phyloP scores from a whole-genome alignment of 805 yeast genomes.

The Candida yuanshanica region DNA sequence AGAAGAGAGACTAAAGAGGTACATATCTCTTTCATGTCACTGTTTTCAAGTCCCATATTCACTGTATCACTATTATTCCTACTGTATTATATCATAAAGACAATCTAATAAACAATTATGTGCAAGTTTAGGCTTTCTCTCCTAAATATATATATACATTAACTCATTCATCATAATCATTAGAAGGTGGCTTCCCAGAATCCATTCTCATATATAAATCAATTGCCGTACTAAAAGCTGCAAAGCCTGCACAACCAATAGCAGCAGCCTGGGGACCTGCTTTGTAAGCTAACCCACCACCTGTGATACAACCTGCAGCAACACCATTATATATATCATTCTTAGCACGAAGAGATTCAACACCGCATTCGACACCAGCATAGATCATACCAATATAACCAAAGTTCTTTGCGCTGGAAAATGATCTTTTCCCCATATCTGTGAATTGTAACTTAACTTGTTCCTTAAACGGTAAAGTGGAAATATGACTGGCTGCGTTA shows the following conservation, averaged over 20 bases:
- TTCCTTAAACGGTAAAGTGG: slow-evolving; percentile 85
- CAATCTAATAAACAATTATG: background rate
- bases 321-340: slow-evolving; percentile 90
- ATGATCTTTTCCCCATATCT: slow-evolving; percentile 91
- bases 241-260: slow-evolving; percentile 96
- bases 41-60: background rate
- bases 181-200: slow-evolving; percentile 73
- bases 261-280: slow-evolving; percentile 92
- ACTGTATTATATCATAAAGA: background rate
- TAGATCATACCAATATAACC: slow-evolving; percentile 90
- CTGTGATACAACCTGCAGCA: slow-evolving; percentile 92
- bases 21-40: background rate
- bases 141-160: background rate
- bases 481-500: slow-evolving; percentile 46
- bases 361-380: slow-evolving; percentile 87
- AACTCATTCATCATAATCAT: slow-evolving; percentile 69
- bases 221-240: slow-evolving; percentile 87
- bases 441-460: slow-evolving; percentile 87
- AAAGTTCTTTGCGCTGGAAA: slow-evolving; percentile 85
- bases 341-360: slow-evolving; percentile 82
- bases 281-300: slow-evolving; percentile 89
- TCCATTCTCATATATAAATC: slow-evolving; percentile 85
- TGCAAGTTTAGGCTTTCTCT: background rate
- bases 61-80: background rate
- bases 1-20: background rate